Conservation (phyloP, 2,329 filamentous ascomycete species). For the Penicillium digitatum region DNA sequence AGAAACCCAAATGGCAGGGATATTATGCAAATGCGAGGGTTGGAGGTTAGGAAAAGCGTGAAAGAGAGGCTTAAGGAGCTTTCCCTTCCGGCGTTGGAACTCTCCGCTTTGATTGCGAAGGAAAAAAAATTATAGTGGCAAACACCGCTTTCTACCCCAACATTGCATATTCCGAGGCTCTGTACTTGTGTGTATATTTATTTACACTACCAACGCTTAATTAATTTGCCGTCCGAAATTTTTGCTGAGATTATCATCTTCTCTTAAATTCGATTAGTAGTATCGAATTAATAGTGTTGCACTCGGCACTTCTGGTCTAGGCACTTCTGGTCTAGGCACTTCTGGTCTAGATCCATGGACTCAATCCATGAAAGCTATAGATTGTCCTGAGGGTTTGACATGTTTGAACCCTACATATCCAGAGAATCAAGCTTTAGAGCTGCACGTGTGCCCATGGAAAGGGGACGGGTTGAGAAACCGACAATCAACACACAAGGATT, state of each 20-base stretch:
- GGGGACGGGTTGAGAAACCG: neutral
- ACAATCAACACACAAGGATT: neutral
- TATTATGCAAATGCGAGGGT: conserved; percentile 15
- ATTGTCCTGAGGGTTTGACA: neutral
- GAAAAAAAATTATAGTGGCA: conserved; percentile 30
- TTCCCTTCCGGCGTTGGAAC: conserved; percentile 29
- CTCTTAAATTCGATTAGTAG: neutral
- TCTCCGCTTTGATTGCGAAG: conserved; percentile 23
- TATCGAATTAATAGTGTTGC: neutral
- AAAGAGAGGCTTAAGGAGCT: conserved; percentile 29
- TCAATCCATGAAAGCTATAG: neutral
- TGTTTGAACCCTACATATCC: neutral
- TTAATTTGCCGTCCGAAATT: too few species aligned
- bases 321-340: too few species aligned
- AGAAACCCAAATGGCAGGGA: conserved; percentile 8
- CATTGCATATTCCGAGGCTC: neutral
- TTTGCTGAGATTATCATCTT: neutral
- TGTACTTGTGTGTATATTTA: neutral
- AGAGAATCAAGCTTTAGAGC: neutral
- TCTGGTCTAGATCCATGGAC: neutral
- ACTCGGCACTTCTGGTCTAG: neutral
- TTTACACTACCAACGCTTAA: neutral
- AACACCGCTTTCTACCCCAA: conserved; percentile 18
- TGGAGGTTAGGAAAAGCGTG: conserved; percentile 19
- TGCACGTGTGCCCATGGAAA: neutral